phyloP scores from a whole-genome alignment of 495 filamentous ascomycete species.

The Hyaloscypha finlandica region DNA sequence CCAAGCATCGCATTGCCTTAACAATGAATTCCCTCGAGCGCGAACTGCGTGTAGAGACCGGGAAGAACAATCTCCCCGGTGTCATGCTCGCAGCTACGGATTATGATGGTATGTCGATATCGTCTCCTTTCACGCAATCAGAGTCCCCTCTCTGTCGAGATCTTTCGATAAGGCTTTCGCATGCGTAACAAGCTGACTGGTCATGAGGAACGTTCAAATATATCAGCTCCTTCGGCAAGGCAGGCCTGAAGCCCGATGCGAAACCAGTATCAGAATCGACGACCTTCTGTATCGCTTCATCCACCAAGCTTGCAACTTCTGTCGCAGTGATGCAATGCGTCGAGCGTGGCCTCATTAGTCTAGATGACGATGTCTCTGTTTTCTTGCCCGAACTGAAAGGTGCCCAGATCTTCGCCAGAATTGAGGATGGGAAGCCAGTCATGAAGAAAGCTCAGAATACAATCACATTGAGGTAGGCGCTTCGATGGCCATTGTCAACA shows the following conservation, averaged over 20 bases:
- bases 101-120: background rate
- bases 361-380: constrained; percentile 17
- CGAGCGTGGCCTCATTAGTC: constrained; percentile 49
- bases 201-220: constrained; percentile 13
- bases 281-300: constrained; percentile 59
- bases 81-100: background rate
- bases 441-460: constrained; percentile 43
- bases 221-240: constrained; percentile 13
- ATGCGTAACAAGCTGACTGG: background rate
- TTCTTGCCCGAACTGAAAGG: constrained; percentile 32
- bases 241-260: constrained; percentile 14
- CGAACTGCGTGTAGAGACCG: background rate
- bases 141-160: background rate
- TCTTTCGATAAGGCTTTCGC: background rate
- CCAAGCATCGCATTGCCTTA: background rate
- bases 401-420: constrained; percentile 23
- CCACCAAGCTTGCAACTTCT: constrained; percentile 53
- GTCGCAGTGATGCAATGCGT: constrained; percentile 63
- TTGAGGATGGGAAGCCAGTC: constrained; percentile 39
- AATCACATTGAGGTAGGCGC: constrained; percentile 50
- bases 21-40: background rate
- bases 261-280: constrained; percentile 48
- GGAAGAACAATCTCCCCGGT: constrained; percentile 1
- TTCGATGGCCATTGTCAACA: background rate
- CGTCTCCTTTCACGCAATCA: background rate